Evolutionary conservation across 2,329 filamentous ascomycete genomes (phyloP).

Genomic region (Zymoseptoria passerinii): DNA sequence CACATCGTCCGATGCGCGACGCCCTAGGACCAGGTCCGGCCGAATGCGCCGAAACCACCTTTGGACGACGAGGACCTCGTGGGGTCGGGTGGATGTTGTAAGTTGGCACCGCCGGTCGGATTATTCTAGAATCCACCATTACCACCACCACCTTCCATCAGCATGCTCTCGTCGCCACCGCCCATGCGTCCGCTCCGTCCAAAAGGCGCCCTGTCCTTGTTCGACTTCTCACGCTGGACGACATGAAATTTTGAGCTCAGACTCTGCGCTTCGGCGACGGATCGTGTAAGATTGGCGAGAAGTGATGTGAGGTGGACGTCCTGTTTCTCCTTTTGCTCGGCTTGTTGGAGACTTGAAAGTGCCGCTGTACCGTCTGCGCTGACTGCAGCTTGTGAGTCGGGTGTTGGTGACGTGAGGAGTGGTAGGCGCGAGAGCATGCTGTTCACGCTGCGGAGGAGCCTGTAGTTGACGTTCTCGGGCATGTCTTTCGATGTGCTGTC

Average conservation of each 20-base stretch:
- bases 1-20: not conserved
- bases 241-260: slow-evolving; percentile 63
- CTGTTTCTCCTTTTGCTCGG: slow-evolving; percentile 65
- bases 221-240: slow-evolving; percentile 34
- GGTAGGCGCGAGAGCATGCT: slow-evolving; percentile 76
- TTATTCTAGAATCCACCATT: slow-evolving; percentile 11
- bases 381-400: slow-evolving; percentile 54
- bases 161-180: slow-evolving; percentile 13
- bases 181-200: slow-evolving; percentile 6
- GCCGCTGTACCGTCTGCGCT: slow-evolving; percentile 53
- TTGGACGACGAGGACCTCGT: not conserved
- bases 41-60: not conserved
- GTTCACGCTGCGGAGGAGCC: slow-evolving; percentile 79
- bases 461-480: slow-evolving; percentile 47
- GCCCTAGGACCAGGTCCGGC: not conserved
- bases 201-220: slow-evolving; percentile 23
- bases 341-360: slow-evolving; percentile 18
- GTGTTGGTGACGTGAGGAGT: slow-evolving; percentile 68
- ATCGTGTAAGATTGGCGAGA: slow-evolving; percentile 66
- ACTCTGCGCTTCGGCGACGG: slow-evolving; percentile 61
- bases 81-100: not conserved
- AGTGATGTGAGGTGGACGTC: slow-evolving; percentile 74
- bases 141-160: slow-evolving; percentile 8
- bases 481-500: slow-evolving; percentile 33
- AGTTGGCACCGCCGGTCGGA: not conserved